Conservation (phyloP, 371 early-diverging fungal genomes). For the Mucor indicus region DNA sequence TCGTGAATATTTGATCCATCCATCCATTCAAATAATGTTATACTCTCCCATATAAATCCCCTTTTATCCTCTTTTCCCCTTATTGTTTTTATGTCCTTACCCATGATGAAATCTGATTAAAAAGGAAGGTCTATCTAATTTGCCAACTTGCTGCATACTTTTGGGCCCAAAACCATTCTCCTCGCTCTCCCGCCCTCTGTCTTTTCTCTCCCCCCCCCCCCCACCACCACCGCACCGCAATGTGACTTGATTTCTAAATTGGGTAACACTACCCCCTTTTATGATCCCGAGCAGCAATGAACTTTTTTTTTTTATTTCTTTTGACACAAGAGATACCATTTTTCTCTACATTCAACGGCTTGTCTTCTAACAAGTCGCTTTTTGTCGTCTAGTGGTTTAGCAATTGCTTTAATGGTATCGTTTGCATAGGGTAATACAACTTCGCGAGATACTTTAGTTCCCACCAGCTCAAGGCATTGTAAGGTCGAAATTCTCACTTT, state of each 20-base stretch:
- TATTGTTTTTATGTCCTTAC: constrained; percentile 11
- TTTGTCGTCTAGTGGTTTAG: constrained; percentile 72
- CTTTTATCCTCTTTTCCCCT: background rate
- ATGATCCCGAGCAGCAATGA: too few relatives aligned
- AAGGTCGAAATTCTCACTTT: constrained; percentile 67
- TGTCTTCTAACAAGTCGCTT: constrained; percentile 84
- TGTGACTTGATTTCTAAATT: background rate
- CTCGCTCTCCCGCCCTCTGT: background rate
- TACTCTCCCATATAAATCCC: background rate
- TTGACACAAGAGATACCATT: constrained; percentile 61
- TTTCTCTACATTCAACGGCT: constrained; percentile 80
- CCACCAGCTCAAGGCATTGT: constrained; percentile 65
- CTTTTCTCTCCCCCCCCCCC: too few relatives aligned
- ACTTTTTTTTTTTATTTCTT: background rate
- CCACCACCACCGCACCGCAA: too few relatives aligned
- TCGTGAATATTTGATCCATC: constrained; percentile 1
- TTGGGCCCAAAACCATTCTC: constrained; percentile 4
- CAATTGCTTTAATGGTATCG: constrained; percentile 59
- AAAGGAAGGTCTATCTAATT: constrained; percentile 24
- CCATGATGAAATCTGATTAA: constrained; percentile 31
- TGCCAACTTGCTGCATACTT: constrained; percentile 18
- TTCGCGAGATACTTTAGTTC: constrained; percentile 55
- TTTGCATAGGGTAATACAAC: constrained; percentile 58
- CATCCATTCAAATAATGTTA: constrained; percentile 4
- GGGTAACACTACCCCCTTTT: too few relatives aligned